phyloP scores from a whole-genome alignment of 2,329 filamentous ascomycete genomes.

The Botrytis pseudocinerea region DNA sequence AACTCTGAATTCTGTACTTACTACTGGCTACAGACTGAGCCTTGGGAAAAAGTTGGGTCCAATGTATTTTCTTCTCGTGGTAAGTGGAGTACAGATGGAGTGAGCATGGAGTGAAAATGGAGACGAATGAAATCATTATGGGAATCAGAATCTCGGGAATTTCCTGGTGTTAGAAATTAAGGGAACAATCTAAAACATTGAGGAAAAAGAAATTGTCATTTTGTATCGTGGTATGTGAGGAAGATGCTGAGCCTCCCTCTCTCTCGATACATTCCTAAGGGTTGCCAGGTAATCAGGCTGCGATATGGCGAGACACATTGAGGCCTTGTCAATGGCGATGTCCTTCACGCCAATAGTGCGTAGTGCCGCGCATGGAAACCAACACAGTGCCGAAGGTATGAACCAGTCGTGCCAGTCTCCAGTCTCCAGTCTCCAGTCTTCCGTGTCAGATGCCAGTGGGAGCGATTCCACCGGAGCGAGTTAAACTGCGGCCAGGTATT shows the following conservation, averaged over 20 bases:
- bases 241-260: background rate
- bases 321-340: background rate
- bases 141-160: background rate
- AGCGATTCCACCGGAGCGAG: background rate
- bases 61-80: conserved; percentile 4
- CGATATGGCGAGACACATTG: background rate
- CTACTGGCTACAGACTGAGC: background rate
- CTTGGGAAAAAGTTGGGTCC: background rate
- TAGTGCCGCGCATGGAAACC: background rate
- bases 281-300: no score
- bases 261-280: background rate
- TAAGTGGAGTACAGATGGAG: background rate
- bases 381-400: background rate
- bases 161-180: background rate
- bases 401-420: background rate
- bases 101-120: background rate
- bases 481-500: background rate
- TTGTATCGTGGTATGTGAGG: background rate
- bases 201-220: background rate
- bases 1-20: no score
- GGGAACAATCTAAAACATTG: background rate
- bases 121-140: background rate
- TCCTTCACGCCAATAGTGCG: background rate
- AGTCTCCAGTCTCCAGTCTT: background rate
- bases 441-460: background rate